Percentiles rank a stretch among this genome's conserved stretches.
phyloP scores from a whole-genome alignment of 1,284 basidiomycete genomes.

The Leccinum proliferum region DNA sequence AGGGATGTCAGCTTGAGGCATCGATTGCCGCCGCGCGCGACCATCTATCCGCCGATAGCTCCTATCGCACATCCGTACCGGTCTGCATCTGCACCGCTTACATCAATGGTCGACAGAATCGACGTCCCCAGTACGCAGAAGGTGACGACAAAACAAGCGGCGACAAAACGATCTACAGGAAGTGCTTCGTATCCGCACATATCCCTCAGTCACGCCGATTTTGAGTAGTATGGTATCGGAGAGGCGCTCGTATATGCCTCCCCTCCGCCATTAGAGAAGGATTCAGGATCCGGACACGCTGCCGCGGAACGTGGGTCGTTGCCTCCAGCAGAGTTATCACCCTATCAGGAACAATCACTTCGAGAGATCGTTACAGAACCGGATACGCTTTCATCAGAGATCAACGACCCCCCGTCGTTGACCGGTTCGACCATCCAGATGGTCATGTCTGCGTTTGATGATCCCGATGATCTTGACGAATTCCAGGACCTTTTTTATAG shows the following conservation, averaged over 20 bases:
- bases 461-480: slow-evolving; percentile 57
- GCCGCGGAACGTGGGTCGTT: neutral
- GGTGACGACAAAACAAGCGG: neutral
- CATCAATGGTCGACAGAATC: neutral
- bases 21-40: slow-evolving; percentile 45
- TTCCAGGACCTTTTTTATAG: slow-evolving; percentile 69
- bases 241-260: slow-evolving; percentile 43
- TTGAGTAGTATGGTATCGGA: slow-evolving; percentile 35
- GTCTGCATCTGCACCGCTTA: slow-evolving; percentile 1
- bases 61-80: slow-evolving; percentile 24
- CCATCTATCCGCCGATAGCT: slow-evolving; percentile 15
- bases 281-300: neutral
- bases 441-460: slow-evolving; percentile 41
- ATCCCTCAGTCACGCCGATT: slow-evolving; percentile 33
- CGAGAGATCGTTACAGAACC: slow-evolving; percentile 1
- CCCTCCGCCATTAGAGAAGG: slow-evolving; percentile 5
- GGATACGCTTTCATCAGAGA: slow-evolving; percentile 2
- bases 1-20: slow-evolving; percentile 42
- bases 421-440: slow-evolving; percentile 37
- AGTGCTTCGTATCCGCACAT: slow-evolving; percentile 14
- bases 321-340: neutral
- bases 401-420: slow-evolving; percentile 34
- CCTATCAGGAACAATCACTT: slow-evolving; percentile 4
- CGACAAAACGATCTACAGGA: neutral
- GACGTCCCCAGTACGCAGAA: neutral